Conservation (phyloP, 2,329 filamentous ascomycete genomes). For the Colletotrichum tamarilloi region DNA sequence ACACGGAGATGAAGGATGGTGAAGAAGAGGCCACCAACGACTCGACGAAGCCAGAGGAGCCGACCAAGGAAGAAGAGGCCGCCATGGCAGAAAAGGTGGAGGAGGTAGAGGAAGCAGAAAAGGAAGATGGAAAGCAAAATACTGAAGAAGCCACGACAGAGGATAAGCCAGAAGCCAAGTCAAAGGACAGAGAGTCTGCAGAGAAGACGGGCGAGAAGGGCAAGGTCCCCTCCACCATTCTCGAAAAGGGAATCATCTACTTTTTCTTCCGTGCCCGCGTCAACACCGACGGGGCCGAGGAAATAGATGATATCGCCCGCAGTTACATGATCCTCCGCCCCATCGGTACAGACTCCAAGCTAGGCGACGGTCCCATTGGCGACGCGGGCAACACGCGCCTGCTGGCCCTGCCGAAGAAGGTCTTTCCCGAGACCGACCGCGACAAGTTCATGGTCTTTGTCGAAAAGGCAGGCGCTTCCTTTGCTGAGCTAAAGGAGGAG, state of each 20-base stretch:
- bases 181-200: slow-evolving; percentile 1
- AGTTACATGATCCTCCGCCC: slow-evolving; percentile 85
- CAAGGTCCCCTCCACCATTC: slow-evolving; percentile 58
- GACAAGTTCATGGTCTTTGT: slow-evolving; percentile 87
- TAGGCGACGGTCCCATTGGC: slow-evolving; percentile 62
- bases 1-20: slow-evolving; percentile 27
- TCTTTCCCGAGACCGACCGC: slow-evolving; percentile 73
- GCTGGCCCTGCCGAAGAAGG: slow-evolving; percentile 86
- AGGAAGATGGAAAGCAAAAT: background rate
- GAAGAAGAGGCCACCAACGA: background rate
- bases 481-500: slow-evolving; percentile 76
- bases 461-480: slow-evolving; percentile 75
- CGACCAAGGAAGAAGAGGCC: slow-evolving; percentile 9
- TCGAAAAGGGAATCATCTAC: slow-evolving; percentile 92
- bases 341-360: slow-evolving; percentile 74
- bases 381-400: slow-evolving; percentile 74
- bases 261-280: slow-evolving; percentile 89
- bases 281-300: slow-evolving; percentile 74
- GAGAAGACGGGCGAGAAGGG: slow-evolving; percentile 27
- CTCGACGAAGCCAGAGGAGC: background rate
- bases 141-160: background rate
- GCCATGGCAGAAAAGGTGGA: slow-evolving; percentile 1
- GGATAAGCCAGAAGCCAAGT: background rate
- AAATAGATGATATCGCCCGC: slow-evolving; percentile 78
- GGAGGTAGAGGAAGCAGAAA: background rate